A percentile compares a stretch with the other conserved stretches of the same genome.
These are phyloP conservation scores for Sporothrix brunneoviolacea DNA, from an alignment of 2,329 filamentous ascomycete genomes.

Conservation along the genomic window DNA sequence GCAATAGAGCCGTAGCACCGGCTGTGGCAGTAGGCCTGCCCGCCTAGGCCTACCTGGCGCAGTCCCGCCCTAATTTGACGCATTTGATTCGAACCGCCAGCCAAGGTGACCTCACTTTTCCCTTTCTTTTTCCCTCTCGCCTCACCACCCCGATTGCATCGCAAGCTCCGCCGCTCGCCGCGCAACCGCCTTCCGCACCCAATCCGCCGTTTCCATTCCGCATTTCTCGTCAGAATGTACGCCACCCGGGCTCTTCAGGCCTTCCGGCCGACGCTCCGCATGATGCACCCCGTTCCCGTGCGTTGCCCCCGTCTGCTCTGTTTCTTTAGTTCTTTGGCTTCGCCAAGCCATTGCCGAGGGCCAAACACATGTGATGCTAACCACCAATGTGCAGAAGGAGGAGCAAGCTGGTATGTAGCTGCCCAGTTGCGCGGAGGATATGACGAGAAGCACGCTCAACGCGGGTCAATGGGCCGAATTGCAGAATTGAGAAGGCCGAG, in stretches of 20 bases:
- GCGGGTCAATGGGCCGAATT: too few species aligned
- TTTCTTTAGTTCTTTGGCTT: background rate
- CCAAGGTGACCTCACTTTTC: slow-evolving; percentile 19
- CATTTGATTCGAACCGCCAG: slow-evolving; percentile 8
- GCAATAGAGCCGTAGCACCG: slow-evolving; percentile 9
- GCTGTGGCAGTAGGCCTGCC: background rate
- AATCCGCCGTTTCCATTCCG: background rate
- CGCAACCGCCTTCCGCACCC: slow-evolving; percentile 19
- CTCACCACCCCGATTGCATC: background rate
- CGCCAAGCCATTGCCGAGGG: background rate
- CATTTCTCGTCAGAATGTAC: slow-evolving; percentile 46
- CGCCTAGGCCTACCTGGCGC: background rate
- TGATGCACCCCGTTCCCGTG: slow-evolving; percentile 69
- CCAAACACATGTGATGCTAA: slow-evolving; percentile 16
- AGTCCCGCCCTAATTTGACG: slow-evolving; percentile 19
- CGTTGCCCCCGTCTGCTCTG: slow-evolving; percentile 29
- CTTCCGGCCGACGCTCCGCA: slow-evolving; percentile 58
- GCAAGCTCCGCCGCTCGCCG: background rate
- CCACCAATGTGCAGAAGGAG: slow-evolving; percentile 47
- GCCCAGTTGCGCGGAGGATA: slow-evolving; percentile 13
- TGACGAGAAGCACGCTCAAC: background rate
- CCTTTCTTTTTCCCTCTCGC: background rate
- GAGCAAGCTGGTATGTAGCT: slow-evolving; percentile 57
- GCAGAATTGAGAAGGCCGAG: too few species aligned
- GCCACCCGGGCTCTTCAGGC: slow-evolving; percentile 60